Evolutionary conservation across 225 moss, liverwort and hornwort species (phyloP), one percentile per base, ranked within the genome.

Genomic region (Anthoceros angustus): DNA sequence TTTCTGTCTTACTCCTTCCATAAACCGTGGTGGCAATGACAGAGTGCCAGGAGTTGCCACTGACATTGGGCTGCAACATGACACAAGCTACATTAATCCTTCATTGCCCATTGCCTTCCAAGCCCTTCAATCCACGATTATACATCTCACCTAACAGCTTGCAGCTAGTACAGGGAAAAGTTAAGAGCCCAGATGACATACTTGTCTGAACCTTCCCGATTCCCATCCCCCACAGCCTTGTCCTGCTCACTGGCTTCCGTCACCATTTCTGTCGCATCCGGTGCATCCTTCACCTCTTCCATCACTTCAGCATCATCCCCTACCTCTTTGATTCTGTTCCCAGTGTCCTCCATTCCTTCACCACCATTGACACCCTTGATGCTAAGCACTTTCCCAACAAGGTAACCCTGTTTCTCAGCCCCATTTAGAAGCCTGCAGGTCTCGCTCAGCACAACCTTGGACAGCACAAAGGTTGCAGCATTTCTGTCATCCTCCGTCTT

Each of bases 381-480:
- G 43, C 75, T 82, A 70, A 82, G 74, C 11, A 72, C 63, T 40
- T 83, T 87, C 72, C 76, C 83, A 69, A 77, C 79, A 18, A 55
- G n/a, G 23, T 15, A 55, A 0, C 55, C 55, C 23, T 55, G 55
- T 7, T 55, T 55, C 55, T 55, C 55, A 63, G 85, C 82, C 39
- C 86, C 88, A 41, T 91, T 84, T 41, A 88, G 82, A 66, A 91
- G 79, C 72, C 86, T 80, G 78, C 95, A 98, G 41, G 91, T 85
- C 77, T 98, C 95, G 49, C 84, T 85, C 45, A 98, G 73, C 61
- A 86, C 85, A 70, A 98, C 79, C 67, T 88, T 98, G 15, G 95
- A 86, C 64, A 91, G 71, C 25, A 82, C 79, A 62, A 85, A 98
- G 25, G 91, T 82, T 14, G 85, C 85, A 69, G 82, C 79, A 63